Conservation (phyloP, 139 green algal species). For the Chlorella sp. region DNA sequence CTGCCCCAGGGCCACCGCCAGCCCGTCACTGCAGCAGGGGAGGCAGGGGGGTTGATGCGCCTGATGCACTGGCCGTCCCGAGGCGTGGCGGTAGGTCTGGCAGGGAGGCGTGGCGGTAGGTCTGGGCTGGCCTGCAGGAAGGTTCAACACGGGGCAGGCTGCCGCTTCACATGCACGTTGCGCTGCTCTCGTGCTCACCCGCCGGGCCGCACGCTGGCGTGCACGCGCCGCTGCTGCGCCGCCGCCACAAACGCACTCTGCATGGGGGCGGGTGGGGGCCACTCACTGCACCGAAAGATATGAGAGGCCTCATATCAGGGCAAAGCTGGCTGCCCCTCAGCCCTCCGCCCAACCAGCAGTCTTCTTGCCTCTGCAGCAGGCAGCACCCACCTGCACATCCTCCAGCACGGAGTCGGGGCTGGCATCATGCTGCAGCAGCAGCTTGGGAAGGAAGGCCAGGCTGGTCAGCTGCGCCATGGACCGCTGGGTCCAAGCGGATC, state of each 20-base stretch:
- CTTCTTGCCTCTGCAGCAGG: too few species aligned
- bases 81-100: not conserved
- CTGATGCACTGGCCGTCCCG: too few species aligned
- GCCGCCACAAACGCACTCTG: constrained; percentile 26
- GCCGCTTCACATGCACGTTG: not conserved
- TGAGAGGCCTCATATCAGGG: too few species aligned
- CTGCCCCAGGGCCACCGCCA: constrained; percentile 25
- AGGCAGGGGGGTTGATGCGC: not conserved
- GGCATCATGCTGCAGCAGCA: constrained; percentile 48
- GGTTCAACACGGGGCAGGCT: not conserved
- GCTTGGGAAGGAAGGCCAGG: constrained; percentile 26
- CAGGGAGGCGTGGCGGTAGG: too few species aligned
- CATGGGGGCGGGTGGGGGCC: too few species aligned
- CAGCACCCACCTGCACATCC: too few species aligned
- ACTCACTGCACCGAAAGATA: too few species aligned
- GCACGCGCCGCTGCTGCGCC: not conserved
- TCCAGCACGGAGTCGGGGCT: constrained; percentile 17
- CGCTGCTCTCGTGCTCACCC: not conserved
- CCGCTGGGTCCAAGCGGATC: too few species aligned
- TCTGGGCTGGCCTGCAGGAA: not conserved
- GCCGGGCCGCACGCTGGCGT: not conserved
- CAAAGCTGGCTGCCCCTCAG: too few species aligned
- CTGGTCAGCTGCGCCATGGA: too few species aligned
- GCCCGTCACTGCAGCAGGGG: constrained; percentile 3
- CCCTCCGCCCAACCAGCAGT: too few species aligned